Base-by-base conservation (phyloP, 345 rosid species). In the Brassica rapa region DNA sequence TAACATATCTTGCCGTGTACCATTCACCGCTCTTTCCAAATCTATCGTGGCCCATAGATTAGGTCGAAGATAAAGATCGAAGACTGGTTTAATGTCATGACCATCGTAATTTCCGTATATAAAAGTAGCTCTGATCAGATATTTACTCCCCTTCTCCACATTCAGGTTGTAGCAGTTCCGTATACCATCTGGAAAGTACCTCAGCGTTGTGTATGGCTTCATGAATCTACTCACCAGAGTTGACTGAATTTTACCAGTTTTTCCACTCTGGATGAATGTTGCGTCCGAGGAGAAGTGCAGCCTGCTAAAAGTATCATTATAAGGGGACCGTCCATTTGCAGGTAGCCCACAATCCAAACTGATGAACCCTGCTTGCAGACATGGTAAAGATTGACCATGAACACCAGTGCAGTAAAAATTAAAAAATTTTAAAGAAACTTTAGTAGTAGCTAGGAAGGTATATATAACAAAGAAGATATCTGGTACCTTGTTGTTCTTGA, bases 341-440 rank as follows among this genome's bases (percentile, higher is more conserved):
- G 77, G 69, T 33, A 74, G 75, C 12, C 88, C 91, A 1, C 90
- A 86, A 11, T 86, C 90, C 68, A 87, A 69, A 63, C 85, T 87
- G 30, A 85, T 81, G 77, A 84, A 85, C 14, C 85, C 90, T 85
- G 84, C 56, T n/a, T 1, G 1, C 1, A 39, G 2, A 49, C 0
- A 23, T 51, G 62, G 19, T 19, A 61, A 68, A 57, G 8, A 39
- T 30, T 33, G 8, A 33, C 37, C 37, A 33, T 33, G 37, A 33
- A 7, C 6, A 33, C 37, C 29, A 27, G 29, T 27, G 29, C 29
- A 27, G 29, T 27, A 3, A 27, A 27, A 27, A 27, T 27, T 27
- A 27, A 27, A 27, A 27, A 19, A 30, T 30, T 30, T 27, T 27
- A 27, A 27, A 27, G 4, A 27, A 27, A 27, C 29, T 27, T 27